Conservation (phyloP, 2,329 filamentous ascomycete species). For the Botrytis paeoniae region DNA sequence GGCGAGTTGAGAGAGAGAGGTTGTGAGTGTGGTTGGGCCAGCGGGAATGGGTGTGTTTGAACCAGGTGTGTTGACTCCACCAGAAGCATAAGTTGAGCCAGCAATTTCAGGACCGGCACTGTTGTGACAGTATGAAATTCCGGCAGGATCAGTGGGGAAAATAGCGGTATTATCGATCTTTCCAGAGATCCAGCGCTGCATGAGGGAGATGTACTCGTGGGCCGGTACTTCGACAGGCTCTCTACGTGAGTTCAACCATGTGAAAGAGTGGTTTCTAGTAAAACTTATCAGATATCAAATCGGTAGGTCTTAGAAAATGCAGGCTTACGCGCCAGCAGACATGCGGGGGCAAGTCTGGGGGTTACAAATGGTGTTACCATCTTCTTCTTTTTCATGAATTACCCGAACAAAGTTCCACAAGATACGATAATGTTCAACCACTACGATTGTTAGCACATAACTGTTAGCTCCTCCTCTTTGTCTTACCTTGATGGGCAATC, state of each 20-base stretch:
- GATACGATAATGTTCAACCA: constrained; percentile 88
- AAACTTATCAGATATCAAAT: constrained; percentile 6
- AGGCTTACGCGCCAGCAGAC: constrained; percentile 85
- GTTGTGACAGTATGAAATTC: constrained; percentile 63
- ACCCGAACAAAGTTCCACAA: constrained; percentile 87
- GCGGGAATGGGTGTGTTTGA: constrained; percentile 40
- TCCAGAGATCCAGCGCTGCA: constrained; percentile 95
- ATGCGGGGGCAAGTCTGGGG: constrained; percentile 80
- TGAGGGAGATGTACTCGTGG: constrained; percentile 88
- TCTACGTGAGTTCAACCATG: constrained; percentile 86
- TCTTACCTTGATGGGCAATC: constrained; percentile 87
- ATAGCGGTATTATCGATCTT: constrained; percentile 88
- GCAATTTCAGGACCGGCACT: constrained; percentile 58
- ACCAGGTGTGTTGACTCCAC: constrained; percentile 47
- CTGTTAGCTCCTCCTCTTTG: constrained; percentile 25
- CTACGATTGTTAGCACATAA: constrained; percentile 45
- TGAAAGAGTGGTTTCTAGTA: constrained; percentile 82
- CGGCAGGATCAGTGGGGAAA: constrained; percentile 82
- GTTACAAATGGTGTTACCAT: constrained; percentile 79
- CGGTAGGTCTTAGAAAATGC: not conserved
- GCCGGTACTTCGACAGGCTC: constrained; percentile 91
- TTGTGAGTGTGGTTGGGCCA: constrained; percentile 44
- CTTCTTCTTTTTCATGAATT: constrained; percentile 80
- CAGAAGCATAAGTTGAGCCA: constrained; percentile 53
- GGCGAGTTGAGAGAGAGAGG: constrained; percentile 60